A percentile compares a stretch with the other conserved stretches of the same genome.
These are phyloP conservation scores for Termitomyces sp. DNA, from an alignment of 1,284 basidiomycete genomes.

Conservation along the genomic window DNA sequence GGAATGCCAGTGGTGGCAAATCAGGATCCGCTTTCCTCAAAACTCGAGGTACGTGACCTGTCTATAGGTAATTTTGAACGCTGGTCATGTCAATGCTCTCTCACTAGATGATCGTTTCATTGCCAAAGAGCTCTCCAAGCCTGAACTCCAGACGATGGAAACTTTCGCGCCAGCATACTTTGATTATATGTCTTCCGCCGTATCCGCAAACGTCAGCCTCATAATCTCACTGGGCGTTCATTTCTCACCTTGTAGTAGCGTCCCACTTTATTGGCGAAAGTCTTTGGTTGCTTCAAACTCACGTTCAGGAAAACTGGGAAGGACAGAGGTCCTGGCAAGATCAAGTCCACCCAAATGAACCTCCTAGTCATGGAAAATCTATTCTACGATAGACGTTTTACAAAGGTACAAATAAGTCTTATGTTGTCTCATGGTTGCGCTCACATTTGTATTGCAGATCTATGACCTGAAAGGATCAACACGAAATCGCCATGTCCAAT, in stretches of 20 bases:
- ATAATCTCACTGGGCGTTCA: background rate
- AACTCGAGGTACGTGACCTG: conserved; percentile 65
- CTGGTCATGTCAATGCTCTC: background rate
- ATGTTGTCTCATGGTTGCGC: background rate
- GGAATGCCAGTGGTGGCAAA: conserved; percentile 95
- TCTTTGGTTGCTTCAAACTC: conserved; percentile 96
- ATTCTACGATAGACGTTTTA: conserved; percentile 87
- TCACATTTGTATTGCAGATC: conserved; percentile 47
- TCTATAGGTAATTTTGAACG: conserved; percentile 7
- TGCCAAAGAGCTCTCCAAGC: conserved; percentile 90
- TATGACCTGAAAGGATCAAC: conserved; percentile 95
- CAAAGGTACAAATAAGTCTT: conserved; percentile 51
- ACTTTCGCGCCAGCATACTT: conserved; percentile 98
- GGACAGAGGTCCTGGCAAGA: conserved; percentile 55
- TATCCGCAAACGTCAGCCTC: conserved; percentile 64
- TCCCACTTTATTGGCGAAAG: conserved; percentile 92
- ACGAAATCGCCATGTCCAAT: conserved; percentile 86
- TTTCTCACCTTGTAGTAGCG: conserved; percentile 47
- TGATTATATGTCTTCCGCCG: conserved; percentile 90
- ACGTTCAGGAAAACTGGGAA: conserved; percentile 83
- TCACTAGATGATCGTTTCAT: conserved; percentile 97
- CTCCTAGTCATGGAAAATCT: conserved; percentile 97
- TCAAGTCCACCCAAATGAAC: conserved; percentile 89
- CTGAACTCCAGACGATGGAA: conserved; percentile 93
- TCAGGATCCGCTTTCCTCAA: conserved; percentile 96